Conservation (phyloP, 805 yeast genomes). For the Suhomyces vadensis region DNA sequence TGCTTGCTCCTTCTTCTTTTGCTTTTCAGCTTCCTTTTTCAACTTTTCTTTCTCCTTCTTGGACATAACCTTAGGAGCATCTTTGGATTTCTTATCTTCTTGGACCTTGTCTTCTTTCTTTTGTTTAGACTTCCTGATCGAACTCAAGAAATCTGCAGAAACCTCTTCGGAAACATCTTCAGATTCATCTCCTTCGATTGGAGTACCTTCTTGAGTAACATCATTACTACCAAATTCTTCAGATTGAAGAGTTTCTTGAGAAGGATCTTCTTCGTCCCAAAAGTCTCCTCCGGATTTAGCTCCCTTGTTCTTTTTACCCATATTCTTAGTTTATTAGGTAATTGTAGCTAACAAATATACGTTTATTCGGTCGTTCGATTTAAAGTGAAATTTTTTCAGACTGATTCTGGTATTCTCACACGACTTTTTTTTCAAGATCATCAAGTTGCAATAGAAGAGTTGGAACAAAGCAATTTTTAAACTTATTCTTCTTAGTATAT, state of each 20-base stretch:
- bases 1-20: conserved; percentile 86
- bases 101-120: conserved; percentile 72
- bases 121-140: conserved; percentile 75
- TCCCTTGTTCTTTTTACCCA: conserved; percentile 64
- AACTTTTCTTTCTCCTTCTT: conserved; percentile 95
- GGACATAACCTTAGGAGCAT: conserved; percentile 75
- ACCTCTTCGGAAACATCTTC: conserved; percentile 23
- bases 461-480: background rate
- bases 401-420: conserved; percentile 13
- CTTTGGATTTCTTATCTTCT: conserved; percentile 52
- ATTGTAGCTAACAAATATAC: background rate
- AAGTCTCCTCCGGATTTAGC: conserved; percentile 65
- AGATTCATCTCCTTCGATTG: conserved; percentile 37
- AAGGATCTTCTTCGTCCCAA: conserved; percentile 79
- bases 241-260: conserved; percentile 36
- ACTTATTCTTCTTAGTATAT: background rate
- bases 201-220: conserved; percentile 24
- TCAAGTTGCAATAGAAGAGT: conserved; percentile 5
- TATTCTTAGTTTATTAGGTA: conserved; percentile 18
- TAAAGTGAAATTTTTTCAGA: conserved; percentile 19
- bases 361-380: background rate
- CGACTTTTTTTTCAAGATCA: conserved; percentile 16
- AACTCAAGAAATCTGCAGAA: conserved; percentile 68
- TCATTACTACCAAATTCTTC: conserved; percentile 36
- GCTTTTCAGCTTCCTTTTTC: conserved; percentile 90